These are phyloP conservation scores for Quercus phellos DNA, from an alignment of 331 rosid genomes.

Conservation along the genomic window DNA sequence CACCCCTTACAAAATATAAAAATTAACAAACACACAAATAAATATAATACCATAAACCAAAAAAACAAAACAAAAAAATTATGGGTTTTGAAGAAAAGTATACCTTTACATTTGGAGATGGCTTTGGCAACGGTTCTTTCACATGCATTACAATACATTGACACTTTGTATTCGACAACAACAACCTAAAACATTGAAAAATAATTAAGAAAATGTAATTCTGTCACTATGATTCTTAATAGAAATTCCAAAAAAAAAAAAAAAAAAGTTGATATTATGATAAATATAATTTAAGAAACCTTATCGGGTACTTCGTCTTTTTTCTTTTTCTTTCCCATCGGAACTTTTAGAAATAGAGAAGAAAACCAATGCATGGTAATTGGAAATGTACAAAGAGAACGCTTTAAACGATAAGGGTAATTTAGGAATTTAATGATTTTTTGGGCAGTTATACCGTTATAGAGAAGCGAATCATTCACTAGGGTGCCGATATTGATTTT, in stretches of 20 bases:
- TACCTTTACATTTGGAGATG: slow-evolving; percentile 58
- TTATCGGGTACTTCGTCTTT: slow-evolving; percentile 12
- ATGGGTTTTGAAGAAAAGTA: background rate
- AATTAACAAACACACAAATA: background rate
- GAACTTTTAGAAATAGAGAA: background rate
- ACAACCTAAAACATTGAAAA: slow-evolving; percentile 20
- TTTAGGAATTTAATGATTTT: background rate
- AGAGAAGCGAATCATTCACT: background rate
- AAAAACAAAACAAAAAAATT: background rate
- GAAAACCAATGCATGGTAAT: background rate
- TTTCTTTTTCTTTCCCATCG: slow-evolving; percentile 34
- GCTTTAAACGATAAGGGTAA: background rate
- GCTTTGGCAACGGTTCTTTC: slow-evolving; percentile 64
- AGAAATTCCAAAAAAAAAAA: background rate
- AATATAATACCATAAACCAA: background rate
- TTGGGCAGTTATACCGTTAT: background rate
- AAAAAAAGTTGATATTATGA: background rate
- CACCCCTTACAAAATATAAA: slow-evolving; percentile 38
- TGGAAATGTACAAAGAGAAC: background rate
- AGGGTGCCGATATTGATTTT: background rate
- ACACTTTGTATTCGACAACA: slow-evolving; percentile 50
- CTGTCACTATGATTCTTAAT: background rate
- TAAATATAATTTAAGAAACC: background rate
- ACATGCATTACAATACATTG: slow-evolving; percentile 82
- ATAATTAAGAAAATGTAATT: background rate